A percentile compares a stretch with the other conserved stretches of the same genome.
These are phyloP conservation scores for Mortierella sp. DNA, from an alignment of 371 early-diverging fungal species.

Conservation along the genomic window DNA sequence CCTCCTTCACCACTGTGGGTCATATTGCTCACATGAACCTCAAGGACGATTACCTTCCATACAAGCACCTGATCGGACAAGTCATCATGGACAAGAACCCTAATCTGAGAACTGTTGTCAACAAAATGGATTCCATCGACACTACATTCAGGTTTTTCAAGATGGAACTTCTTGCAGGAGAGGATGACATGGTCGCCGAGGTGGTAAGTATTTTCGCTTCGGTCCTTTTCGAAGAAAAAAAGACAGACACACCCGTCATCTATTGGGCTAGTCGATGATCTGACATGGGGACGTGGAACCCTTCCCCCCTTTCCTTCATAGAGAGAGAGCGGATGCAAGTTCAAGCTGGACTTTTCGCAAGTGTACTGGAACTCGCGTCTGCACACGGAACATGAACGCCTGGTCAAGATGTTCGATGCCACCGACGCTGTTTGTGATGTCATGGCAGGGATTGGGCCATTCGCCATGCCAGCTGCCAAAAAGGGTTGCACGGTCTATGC, in stretches of 20 bases:
- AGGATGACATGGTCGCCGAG: conserved; percentile 84
- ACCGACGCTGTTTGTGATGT: conserved; percentile 93
- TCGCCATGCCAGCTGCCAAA: conserved; percentile 96
- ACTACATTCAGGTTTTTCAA: conserved; percentile 95
- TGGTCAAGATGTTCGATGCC: conserved; percentile 80
- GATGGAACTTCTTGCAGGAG: conserved; percentile 97
- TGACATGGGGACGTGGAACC: not conserved
- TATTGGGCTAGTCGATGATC: too few relatives aligned
- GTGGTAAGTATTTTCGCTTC: conserved; percentile 68
- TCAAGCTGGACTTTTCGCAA: conserved; percentile 95
- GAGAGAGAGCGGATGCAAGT: conserved; percentile 92
- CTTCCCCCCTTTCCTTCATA: conserved; percentile 32
- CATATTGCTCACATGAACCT: conserved; percentile 99
- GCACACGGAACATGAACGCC: conserved; percentile 94
- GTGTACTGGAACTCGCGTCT: conserved; percentile 99
- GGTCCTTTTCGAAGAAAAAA: too few relatives aligned
- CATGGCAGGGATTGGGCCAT: conserved; percentile 99
- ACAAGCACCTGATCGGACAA: conserved; percentile 91
- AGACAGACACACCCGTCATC: too few relatives aligned
- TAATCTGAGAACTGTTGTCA: conserved; percentile 92
- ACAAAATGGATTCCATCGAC: conserved; percentile 95
- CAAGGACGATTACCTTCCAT: conserved; percentile 88
- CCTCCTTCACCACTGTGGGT: conserved; percentile 94
- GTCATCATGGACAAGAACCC: conserved; percentile 96
- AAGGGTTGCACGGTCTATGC: conserved; percentile 90